These are phyloP conservation scores for Fraxinus dipetala DNA, from an alignment of 305 asterid genomes.

Conservation along the genomic window DNA sequence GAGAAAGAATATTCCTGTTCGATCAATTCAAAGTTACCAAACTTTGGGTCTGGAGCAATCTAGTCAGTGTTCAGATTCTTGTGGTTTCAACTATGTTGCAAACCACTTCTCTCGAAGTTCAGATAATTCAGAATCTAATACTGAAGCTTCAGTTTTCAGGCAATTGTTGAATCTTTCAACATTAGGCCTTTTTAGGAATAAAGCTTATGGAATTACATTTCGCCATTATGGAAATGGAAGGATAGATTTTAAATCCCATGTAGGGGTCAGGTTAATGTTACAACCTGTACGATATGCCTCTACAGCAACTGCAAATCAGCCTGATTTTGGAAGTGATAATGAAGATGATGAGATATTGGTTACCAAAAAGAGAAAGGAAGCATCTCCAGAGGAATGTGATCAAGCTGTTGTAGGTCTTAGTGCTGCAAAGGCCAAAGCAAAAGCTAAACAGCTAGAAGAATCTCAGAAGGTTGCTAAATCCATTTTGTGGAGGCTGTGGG, in stretches of 20 bases:
- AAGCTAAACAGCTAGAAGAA: conserved; percentile 62
- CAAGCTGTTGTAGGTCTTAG: conserved; percentile 78
- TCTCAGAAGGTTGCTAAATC: conserved; percentile 47
- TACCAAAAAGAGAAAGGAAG: conserved; percentile 62
- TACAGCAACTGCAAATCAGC: conserved; percentile 60
- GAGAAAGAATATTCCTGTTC: conserved; percentile 45
- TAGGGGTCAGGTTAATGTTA: conserved; percentile 41
- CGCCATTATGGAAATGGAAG: conserved; percentile 37
- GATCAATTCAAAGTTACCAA: conserved; percentile 40
- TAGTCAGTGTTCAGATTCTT: conserved; percentile 28
- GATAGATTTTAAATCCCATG: conserved; percentile 33
- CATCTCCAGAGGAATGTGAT: conserved; percentile 91
- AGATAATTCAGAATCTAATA: conserved; percentile 27
- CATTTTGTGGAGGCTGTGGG: conserved; percentile 51
- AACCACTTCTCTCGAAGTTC: conserved; percentile 33
- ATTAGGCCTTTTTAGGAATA: conserved; percentile 33
- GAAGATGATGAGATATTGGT: conserved; percentile 48
- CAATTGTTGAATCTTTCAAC: conserved; percentile 29
- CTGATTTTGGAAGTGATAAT: conserved; percentile 57
- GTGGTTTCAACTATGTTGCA: conserved; percentile 36
- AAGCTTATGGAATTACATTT: conserved; percentile 29
- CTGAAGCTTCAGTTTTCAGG: conserved; percentile 27
- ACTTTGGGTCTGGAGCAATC: conserved; percentile 35
- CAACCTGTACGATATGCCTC: conserved; percentile 51
- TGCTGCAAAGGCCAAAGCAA: conserved; percentile 82